Evolutionary conservation across 768 basidiomycete species (phyloP).

Genomic region (Lyophyllum decastes): DNA sequence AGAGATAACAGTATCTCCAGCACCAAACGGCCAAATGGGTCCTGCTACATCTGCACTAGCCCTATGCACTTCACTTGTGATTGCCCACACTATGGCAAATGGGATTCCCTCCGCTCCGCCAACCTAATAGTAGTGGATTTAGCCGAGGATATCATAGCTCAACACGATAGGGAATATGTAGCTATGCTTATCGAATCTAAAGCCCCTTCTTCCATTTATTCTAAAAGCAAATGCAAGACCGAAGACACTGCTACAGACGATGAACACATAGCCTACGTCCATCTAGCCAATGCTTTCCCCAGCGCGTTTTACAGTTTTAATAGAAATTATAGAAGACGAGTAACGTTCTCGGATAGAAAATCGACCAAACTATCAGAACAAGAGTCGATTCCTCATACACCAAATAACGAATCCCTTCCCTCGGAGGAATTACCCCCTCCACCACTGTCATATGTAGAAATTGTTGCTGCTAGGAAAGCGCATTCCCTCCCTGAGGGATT

Average conservation of each 20-base stretch:
- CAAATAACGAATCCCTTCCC: neutral
- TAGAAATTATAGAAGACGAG: neutral
- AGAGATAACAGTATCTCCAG: neutral
- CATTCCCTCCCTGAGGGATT: neutral
- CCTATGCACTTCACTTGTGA: constrained; percentile 18
- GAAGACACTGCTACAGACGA: too few relatives aligned
- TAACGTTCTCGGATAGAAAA: neutral
- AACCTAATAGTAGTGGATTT: neutral
- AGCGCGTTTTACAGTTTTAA: neutral
- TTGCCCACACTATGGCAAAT: constrained; percentile 21
- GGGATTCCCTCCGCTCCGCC: constrained; percentile 8
- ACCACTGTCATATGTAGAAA: neutral
- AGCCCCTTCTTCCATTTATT: constrained; percentile 4
- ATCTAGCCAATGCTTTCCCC: neutral
- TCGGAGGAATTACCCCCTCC: neutral
- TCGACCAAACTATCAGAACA: too few relatives aligned
- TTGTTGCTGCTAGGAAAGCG: neutral
- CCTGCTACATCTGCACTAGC: constrained; percentile 24
- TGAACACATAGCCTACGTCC: neutral
- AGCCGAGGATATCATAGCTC: neutral
- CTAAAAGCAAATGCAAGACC: neutral
- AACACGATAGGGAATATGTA: constrained; percentile 12
- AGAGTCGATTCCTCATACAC: neutral
- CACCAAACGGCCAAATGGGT: neutral
- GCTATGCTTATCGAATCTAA: constrained; percentile 17